Evolutionary conservation across 129 eudicot species (phyloP).

Genomic region (Logfia minima): DNA sequence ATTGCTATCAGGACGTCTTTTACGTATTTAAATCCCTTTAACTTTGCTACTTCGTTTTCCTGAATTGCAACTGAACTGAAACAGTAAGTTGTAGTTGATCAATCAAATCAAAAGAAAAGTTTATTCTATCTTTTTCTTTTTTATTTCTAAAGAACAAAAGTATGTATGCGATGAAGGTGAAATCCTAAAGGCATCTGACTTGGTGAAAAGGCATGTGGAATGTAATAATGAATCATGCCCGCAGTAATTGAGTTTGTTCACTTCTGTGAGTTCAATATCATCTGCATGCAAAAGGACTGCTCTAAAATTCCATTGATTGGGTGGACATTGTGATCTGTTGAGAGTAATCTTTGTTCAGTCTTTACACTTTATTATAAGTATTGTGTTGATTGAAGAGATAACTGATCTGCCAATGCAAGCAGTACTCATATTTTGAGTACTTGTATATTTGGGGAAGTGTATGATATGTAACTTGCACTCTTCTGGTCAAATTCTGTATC

Average conservation of each 20-base stretch:
- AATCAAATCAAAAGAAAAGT: not conserved
- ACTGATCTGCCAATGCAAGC: not conserved
- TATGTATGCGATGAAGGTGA: not conserved
- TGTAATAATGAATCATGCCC: not conserved
- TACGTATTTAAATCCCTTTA: not conserved
- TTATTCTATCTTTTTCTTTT: not conserved
- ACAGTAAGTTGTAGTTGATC: not conserved
- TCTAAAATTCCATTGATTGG: slow-evolving; percentile 7
- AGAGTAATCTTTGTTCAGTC: not conserved
- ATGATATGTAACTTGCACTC: not conserved
- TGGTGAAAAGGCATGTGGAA: not conserved
- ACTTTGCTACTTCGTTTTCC: not conserved
- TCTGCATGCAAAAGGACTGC: not conserved
- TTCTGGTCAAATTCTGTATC: not conserved
- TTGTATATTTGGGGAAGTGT: slow-evolving; percentile 2
- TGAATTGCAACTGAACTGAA: slow-evolving; percentile 16
- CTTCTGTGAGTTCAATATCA: not conserved
- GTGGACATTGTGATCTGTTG: not conserved
- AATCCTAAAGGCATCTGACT: not conserved
- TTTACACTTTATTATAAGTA: not conserved
- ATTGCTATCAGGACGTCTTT: not conserved
- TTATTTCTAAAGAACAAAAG: not conserved
- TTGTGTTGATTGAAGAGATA: not conserved
- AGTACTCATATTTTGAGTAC: not conserved
- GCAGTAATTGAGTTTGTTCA: not conserved